A percentile compares a stretch with the other conserved stretches of the same genome.
These are phyloP conservation scores for Castanospermum australe DNA, from an alignment of 306 rosid genomes.

Conservation along the genomic window DNA sequence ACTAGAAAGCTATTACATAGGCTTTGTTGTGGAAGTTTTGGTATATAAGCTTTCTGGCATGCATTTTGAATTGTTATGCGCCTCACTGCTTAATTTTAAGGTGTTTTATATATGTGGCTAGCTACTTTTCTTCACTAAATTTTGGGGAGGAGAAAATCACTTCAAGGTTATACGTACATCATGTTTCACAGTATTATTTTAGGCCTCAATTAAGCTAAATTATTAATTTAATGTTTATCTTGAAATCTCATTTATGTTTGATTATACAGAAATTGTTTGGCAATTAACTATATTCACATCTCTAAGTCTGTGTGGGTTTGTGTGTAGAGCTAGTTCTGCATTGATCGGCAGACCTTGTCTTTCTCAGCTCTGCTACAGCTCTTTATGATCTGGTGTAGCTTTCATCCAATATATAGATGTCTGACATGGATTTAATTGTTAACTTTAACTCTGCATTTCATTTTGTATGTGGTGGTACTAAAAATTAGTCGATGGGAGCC, in stretches of 20 bases:
- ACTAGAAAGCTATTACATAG: neutral
- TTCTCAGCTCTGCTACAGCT: slow-evolving; percentile 4
- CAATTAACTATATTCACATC: neutral
- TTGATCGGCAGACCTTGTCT: neutral
- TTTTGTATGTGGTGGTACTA: slow-evolving; percentile 35
- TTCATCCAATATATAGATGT: slow-evolving; percentile 18
- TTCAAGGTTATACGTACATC: neutral
- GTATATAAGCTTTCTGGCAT: neutral
- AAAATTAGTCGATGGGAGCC: slow-evolving; percentile 86
- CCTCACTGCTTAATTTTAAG: neutral
- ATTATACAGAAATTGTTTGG: neutral
- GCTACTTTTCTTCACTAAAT: neutral
- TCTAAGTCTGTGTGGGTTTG: neutral
- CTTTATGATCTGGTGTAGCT: slow-evolving; percentile 15
- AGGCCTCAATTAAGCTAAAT: neutral
- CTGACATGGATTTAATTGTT: slow-evolving; percentile 24
- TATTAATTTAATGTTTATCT: neutral
- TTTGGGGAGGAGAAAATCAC: neutral
- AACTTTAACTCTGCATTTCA: slow-evolving; percentile 27
- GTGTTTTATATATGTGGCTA: neutral
- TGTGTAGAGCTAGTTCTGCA: slow-evolving; percentile 5
- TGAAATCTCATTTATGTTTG: neutral
- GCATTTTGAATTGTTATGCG: neutral
- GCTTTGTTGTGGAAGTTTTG: neutral
- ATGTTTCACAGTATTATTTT: neutral